Evolutionary conservation across 2,329 filamentous ascomycete species (phyloP).

Genomic region (Trichoderma aggressivum): DNA sequence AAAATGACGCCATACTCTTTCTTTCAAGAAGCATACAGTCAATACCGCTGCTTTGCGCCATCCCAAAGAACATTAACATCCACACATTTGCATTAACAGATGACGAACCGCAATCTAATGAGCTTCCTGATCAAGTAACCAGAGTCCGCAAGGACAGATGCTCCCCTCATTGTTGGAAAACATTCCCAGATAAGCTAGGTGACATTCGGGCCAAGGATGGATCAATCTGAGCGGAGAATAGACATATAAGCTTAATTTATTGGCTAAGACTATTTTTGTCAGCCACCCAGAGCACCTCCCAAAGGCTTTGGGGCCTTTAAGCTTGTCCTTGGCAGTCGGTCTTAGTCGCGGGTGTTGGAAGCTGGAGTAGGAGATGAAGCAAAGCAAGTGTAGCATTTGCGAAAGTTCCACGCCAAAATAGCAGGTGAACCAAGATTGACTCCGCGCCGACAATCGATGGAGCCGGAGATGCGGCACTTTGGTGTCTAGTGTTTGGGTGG

Average conservation of each 20-base stretch:
- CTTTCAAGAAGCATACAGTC: not conserved
- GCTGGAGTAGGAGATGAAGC: not conserved
- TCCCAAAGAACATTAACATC: not conserved
- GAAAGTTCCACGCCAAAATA: constrained; percentile 10
- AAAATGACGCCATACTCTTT: not conserved
- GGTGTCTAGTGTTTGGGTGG: not conserved
- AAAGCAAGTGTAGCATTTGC: not conserved
- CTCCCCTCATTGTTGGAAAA: not conserved
- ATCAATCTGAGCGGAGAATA: not conserved
- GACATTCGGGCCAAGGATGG: not conserved
- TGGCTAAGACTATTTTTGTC: not conserved
- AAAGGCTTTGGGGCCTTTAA: not conserved
- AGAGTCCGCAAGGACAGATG: not conserved
- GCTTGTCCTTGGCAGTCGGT: not conserved
- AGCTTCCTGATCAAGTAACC: constrained; percentile 42
- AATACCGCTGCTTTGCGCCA: not conserved
- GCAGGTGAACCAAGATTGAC: not conserved
- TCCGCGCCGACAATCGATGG: not conserved
- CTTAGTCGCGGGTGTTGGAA: not conserved
- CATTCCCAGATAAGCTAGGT: not conserved
- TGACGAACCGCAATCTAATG: not conserved
- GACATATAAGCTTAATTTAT: constrained; percentile 13
- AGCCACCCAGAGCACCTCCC: not conserved
- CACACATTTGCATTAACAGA: not conserved
- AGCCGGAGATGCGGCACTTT: not conserved